Percentiles rank a stretch among this genome's conserved stretches.
Evolutionary conservation across 306 rosid species (phyloP).

Genomic region (Quercus variabilis): DNA sequence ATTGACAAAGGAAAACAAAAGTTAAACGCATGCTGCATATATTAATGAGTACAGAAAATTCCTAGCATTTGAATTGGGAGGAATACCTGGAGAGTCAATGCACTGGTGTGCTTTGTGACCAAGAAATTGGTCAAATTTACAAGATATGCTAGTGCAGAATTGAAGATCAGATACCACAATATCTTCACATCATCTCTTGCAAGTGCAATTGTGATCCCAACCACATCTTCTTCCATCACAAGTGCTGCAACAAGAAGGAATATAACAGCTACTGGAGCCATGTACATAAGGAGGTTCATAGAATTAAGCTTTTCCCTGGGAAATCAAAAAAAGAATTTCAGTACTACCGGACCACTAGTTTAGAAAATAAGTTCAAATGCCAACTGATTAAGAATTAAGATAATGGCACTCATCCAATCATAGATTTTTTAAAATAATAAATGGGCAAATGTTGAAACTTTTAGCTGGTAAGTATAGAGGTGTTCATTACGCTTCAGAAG

Average conservation of each 20-base stretch:
- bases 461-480: background rate
- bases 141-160: constrained; percentile 90
- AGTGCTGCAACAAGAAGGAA: constrained; percentile 98
- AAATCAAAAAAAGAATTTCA: constrained; percentile 30
- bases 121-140: constrained; percentile 95
- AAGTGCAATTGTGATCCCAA: constrained; percentile 94
- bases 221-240: constrained; percentile 91
- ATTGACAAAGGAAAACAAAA: background rate
- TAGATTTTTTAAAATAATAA: background rate
- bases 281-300: constrained; percentile 95
- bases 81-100: constrained; percentile 96
- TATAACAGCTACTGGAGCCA: constrained; percentile 99
- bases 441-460: no score
- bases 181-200: constrained; percentile 92
- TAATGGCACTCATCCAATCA: no score
- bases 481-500: constrained; percentile 87
- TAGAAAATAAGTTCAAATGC: no score
- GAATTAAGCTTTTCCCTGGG: constrained; percentile 97
- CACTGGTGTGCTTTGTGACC: constrained; percentile 99
- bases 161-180: constrained; percentile 93
- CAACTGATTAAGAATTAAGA: background rate
- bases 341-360: background rate
- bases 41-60: background rate
- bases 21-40: no score
- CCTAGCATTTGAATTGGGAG: constrained; percentile 14